Evolutionary conservation across 2,329 filamentous ascomycete genomes (phyloP).

Genomic region (Clarireedia hainanense): DNA sequence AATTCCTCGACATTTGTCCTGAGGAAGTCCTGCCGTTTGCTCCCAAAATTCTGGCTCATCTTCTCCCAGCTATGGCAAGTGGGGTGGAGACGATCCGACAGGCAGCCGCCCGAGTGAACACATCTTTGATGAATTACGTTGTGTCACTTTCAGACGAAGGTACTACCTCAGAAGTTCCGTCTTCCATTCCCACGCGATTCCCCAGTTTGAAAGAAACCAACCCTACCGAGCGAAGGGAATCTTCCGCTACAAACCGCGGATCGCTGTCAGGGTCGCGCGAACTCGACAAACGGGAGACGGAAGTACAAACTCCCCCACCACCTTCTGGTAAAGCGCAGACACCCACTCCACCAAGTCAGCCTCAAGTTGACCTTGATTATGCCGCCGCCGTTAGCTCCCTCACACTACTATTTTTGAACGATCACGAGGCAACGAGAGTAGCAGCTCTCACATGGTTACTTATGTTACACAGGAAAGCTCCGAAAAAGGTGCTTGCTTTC

Average conservation of each 20-base stretch:
- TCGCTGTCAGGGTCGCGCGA: slow-evolving; percentile 39
- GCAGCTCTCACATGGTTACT: slow-evolving; percentile 93
- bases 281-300: slow-evolving; percentile 44
- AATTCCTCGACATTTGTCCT: slow-evolving; percentile 93
- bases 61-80: slow-evolving; percentile 89
- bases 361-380: slow-evolving; percentile 78
- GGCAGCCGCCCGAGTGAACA: slow-evolving; percentile 83
- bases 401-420: slow-evolving; percentile 88
- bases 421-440: slow-evolving; percentile 91
- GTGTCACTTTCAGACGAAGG: slow-evolving; percentile 73
- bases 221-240: slow-evolving; percentile 26
- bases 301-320: slow-evolving; percentile 41
- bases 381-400: slow-evolving; percentile 88
- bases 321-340: slow-evolving; percentile 22
- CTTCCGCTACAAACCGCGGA: slow-evolving; percentile 26
- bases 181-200: slow-evolving; percentile 33
- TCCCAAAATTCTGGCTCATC: slow-evolving; percentile 81
- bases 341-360: slow-evolving; percentile 35
- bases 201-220: slow-evolving; percentile 32
- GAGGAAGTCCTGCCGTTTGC: slow-evolving; percentile 95
- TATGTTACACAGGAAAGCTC: slow-evolving; percentile 94
- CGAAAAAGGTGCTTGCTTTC: slow-evolving; percentile 85
- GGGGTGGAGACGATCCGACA: slow-evolving; percentile 82
- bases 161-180: slow-evolving; percentile 33
- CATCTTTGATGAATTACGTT: slow-evolving; percentile 86